Evolutionary conservation across 2,329 filamentous ascomycete species (phyloP), one percentile per base, ranked within the genome.

Genomic region (Sporothrix pseudoabietina): DNA sequence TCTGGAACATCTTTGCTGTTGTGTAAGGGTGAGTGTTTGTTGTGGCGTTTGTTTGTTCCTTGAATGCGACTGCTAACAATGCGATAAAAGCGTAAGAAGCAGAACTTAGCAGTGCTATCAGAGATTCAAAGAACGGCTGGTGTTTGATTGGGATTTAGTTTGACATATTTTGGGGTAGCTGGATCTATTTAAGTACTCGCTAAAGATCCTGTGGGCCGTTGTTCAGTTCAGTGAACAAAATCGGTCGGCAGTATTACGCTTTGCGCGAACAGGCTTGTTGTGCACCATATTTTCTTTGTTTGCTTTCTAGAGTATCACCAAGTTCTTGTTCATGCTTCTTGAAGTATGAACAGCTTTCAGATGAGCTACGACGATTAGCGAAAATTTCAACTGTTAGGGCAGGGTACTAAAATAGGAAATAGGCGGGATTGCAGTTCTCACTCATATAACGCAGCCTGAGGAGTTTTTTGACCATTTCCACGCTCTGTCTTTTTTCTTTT

Each of bases 161-260:
- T n/a, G 12, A 2, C 1, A 19, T 52, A 52, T 35, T 65, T 22
- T 66, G n/a, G 39, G 39, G 16, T 3, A n/a, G 4, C 12, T 0
- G 4, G 4, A 4, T 6, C 22, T 26, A 47, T 47, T 44, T 66
- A 47, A 47, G 30, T 14, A 16, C 4, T 30, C 8, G 8, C 12
- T 12, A 3, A 26, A 47, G 22, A 8, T 26, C 61, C n/a, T 10
- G 10, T 26, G 8, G 35, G 3, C 14, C 47, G n/a, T 41, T 65
- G n/a, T 54, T 65, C 30, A 44, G n/a, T 59, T 41, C 30, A 41
- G 19, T 39, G 69, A 35, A 71, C 69, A 61, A 55, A 39, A 32
- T 3, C 7, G 19, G 0, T 3, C 3, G 9, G 35, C 65, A 68
- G 32, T 44, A 35, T 9, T 12, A 4, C 9, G 14, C 22, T n/a